Evolutionary conservation across 331 rosid species (phyloP), one percentile per base, ranked within the genome.

Genomic region (Malus hybrid): DNA sequence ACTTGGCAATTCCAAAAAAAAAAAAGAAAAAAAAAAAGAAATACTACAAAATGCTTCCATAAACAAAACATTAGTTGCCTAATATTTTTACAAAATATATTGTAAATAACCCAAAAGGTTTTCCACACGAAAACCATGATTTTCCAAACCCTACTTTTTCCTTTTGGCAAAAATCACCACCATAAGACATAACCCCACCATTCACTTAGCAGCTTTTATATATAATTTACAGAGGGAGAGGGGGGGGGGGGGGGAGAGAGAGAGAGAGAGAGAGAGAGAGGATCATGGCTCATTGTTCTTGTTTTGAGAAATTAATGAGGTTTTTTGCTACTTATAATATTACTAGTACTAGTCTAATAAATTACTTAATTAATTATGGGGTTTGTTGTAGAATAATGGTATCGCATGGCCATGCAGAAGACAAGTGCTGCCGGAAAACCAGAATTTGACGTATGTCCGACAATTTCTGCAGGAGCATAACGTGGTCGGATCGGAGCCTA

Each of bases 391-490:
- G 28, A 16, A 75, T 77, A 77, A 86, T 52, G 42, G 68, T 42
- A 72, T 77, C 84, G 90, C 86, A 87, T 42, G 96, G 93, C 90
- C 91, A 87, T 75, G 87, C 89, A 39, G 79, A 66, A 0, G 89
- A 77, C 69, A 86, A 53, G 42, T 84, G 87, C 73, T 80, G 97
- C 78, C 87, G 92, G 76, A 77, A 74, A 50, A 75, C 80, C 87
- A 90, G 75, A 83, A 77, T 61, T 82, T 78, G 93, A 33, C 83
- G 81, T 66, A 86, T 77, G 74, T 77, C 76, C 64, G 77, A 71
- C 68, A 92, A 69, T 79, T 80, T 87, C 75, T 83, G 93, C 33
- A 34, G 79, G 68, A 95, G 91, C 68, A 84, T 1, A 61, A 72
- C 68, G 74, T 70, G 81, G 72, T 95, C 97, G 67, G 85, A 82